Evolutionary conservation across 192 early-diverging fungal species (phyloP).

Genomic region (Chytriomyces confervae): DNA sequence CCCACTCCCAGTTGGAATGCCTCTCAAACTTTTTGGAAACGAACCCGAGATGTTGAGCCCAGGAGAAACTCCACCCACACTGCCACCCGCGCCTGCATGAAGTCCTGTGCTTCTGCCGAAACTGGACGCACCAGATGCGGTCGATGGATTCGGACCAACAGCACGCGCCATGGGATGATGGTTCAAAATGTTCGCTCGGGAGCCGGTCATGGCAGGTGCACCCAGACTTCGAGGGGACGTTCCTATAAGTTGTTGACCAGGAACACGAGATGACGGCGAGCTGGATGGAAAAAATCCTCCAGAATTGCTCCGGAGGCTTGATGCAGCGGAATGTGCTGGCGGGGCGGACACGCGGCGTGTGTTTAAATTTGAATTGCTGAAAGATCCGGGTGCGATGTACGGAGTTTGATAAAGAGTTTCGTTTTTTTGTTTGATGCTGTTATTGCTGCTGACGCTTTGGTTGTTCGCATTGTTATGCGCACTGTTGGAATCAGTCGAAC

Average conservation of each 20-base stretch:
- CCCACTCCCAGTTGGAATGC: not conserved
- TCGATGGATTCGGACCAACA: not conserved
- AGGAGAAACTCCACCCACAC: slow-evolving; percentile 2
- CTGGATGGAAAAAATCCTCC: too few relatives aligned
- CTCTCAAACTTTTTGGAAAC: slow-evolving; percentile 13
- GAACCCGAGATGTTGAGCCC: slow-evolving; percentile 18
- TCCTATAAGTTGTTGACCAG: not conserved
- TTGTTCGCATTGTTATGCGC: too few relatives aligned
- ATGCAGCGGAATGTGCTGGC: too few relatives aligned
- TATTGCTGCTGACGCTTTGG: too few relatives aligned
- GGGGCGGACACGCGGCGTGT: too few relatives aligned
- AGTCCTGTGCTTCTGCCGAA: not conserved
- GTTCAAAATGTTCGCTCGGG: too few relatives aligned
- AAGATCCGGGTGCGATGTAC: too few relatives aligned
- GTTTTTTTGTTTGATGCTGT: too few relatives aligned
- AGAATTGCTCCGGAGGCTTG: too few relatives aligned
- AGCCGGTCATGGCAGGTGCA: not conserved
- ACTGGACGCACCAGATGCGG: not conserved
- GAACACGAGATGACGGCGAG: not conserved
- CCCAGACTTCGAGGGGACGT: slow-evolving; percentile 19
- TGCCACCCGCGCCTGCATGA: not conserved
- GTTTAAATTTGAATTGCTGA: too few relatives aligned
- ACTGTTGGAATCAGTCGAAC: not conserved
- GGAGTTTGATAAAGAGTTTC: too few relatives aligned
- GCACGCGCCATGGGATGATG: not conserved